Conservation (phyloP, 495 filamentous ascomycete species). For the Xylaria bambusicola region DNA sequence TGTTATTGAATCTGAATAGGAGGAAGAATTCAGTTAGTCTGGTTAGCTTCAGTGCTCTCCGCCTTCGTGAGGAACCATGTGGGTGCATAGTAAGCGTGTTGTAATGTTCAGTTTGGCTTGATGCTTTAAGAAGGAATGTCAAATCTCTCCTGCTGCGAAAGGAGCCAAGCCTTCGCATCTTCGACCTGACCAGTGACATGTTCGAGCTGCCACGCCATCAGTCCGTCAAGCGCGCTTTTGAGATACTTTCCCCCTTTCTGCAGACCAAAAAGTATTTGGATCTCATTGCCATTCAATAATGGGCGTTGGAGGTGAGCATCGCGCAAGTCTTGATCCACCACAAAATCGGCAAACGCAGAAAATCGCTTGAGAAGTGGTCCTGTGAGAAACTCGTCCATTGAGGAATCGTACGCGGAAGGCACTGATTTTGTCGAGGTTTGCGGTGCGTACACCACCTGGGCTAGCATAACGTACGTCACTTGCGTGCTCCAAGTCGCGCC, state of each 20-base stretch:
- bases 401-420: background rate
- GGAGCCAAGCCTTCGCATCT: background rate
- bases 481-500: background rate
- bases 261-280: slow-evolving; percentile 1
- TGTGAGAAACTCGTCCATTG: background rate
- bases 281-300: background rate
- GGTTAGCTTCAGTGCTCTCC: too few relatives aligned
- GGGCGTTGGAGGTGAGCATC: slow-evolving; percentile 1
- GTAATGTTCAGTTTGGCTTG: too few relatives aligned
- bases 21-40: too few relatives aligned
- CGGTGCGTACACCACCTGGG: background rate
- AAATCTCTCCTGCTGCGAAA: background rate
- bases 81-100: too few relatives aligned
- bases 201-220: background rate
- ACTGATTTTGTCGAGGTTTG: background rate
- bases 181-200: background rate
- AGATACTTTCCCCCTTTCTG: slow-evolving; percentile 4
- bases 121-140: background rate
- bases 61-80: too few relatives aligned
- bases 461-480: slow-evolving; percentile 1
- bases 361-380: background rate
- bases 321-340: background rate
- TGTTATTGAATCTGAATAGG: too few relatives aligned
- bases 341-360: slow-evolving; percentile 1
- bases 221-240: background rate